phyloP scores from a whole-genome alignment of 805 yeast species.

The Saccharomycodes ludwigii region DNA sequence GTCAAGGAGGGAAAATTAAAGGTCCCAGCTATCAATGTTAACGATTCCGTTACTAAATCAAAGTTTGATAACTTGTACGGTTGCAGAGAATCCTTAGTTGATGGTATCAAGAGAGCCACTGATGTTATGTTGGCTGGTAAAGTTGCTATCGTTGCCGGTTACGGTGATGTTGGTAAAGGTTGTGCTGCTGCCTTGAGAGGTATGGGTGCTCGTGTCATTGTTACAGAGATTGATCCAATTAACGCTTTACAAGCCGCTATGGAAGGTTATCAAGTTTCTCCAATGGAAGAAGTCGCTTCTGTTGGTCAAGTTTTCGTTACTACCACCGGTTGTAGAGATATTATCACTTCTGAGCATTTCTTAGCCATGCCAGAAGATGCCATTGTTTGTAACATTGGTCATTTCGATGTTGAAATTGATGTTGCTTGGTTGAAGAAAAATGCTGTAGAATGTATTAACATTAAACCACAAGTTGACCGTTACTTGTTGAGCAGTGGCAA shows the following conservation, averaged over 20 bases:
- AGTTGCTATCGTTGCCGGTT: constrained; percentile 98
- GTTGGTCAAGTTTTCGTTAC: constrained; percentile 96
- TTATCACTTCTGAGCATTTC: constrained; percentile 83
- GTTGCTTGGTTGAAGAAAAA: constrained; percentile 97
- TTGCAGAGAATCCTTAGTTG: constrained; percentile 96
- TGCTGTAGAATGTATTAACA: constrained; percentile 88
- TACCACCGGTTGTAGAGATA: constrained; percentile 99
- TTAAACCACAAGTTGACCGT: constrained; percentile 99
- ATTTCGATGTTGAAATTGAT: constrained; percentile 97
- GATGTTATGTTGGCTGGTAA: constrained; percentile 99
- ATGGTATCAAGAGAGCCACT: constrained; percentile 99
- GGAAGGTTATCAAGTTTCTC: constrained; percentile 93
- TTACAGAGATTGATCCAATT: constrained; percentile 97
- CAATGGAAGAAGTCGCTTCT: constrained; percentile 87
- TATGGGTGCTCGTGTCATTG: constrained; percentile 98
- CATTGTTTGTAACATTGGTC: constrained; percentile 99
- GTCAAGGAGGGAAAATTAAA: constrained; percentile 75
- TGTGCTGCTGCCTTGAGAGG: constrained; percentile 98
- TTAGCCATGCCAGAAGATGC: constrained; percentile 96
- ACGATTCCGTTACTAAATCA: constrained; percentile 98
- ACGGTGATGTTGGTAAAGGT: constrained; percentile 99
- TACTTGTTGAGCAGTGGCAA: constrained; percentile 79
- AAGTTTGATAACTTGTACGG: constrained; percentile 99
- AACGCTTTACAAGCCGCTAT: constrained; percentile 99
- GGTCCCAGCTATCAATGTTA: constrained; percentile 99